Evolutionary conservation across 306 rosid species (phyloP).

Genomic region (Pueraria montana): DNA sequence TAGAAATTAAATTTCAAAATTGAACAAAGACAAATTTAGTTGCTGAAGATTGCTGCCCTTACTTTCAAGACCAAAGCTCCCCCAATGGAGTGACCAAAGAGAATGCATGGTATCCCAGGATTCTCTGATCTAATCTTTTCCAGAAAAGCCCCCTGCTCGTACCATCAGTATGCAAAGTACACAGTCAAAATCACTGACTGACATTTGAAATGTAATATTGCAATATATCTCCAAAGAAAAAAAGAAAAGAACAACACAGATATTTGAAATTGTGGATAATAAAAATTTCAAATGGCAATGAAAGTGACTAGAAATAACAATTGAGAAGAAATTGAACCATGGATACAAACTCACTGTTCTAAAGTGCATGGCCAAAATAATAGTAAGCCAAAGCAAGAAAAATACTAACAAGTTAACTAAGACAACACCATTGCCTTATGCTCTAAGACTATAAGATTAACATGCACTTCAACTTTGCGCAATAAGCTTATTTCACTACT

Average conservation of each 20-base stretch:
- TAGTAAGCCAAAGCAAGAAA: not conserved
- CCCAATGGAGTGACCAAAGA: slow-evolving; percentile 99
- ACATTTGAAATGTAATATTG: slow-evolving; percentile 18
- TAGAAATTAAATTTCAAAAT: slow-evolving; percentile 17
- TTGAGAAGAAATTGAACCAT: not conserved
- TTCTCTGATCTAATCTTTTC: slow-evolving; percentile 85
- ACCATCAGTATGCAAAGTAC: too few species aligned
- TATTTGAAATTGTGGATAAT: not conserved
- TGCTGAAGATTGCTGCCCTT: slow-evolving; percentile 37
- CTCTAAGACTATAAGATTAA: slow-evolving; percentile 7
- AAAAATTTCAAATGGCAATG: slow-evolving; percentile 1
- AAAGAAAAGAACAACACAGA: slow-evolving; percentile 20
- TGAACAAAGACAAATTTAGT: slow-evolving; percentile 10
- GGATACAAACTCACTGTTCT: not conserved
- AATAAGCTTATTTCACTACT: not conserved
- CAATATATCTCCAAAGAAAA: not conserved
- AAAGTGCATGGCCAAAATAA: not conserved
- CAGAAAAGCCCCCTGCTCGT: slow-evolving; percentile 83
- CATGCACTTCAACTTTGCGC: not conserved
- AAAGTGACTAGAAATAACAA: slow-evolving; percentile 14
- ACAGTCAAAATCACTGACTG: slow-evolving; percentile 29
- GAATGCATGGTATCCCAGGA: slow-evolving; percentile 95
- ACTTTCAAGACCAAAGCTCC: slow-evolving; percentile 98
- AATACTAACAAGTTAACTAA: not conserved
- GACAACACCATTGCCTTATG: not conserved